Base-by-base conservation (phyloP, 1,284 basidiomycete genomes). In the Trametes hirsuta region DNA sequence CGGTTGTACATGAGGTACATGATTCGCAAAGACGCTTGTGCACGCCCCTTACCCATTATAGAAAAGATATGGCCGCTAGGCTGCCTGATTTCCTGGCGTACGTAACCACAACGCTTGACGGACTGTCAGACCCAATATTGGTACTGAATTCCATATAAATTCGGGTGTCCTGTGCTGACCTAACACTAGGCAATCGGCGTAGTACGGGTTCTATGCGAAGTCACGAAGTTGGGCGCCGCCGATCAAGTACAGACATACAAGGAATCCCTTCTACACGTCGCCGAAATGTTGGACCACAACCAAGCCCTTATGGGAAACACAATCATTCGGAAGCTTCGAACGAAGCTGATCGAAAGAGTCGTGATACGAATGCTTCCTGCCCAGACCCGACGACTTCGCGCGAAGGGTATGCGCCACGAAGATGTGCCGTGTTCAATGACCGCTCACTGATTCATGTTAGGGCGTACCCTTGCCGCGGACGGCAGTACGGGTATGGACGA, bases 1-100 rank as follows among this genome's bases (percentile, higher is more conserved):
- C 81, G 86, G 42, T 76, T 94, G 11, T 95, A 93, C 66, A 86
- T 84, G 74, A 88, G 93, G 92, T 92, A 71, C 39, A 77, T 45
- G 14, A 6, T 6, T 51, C 15, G 15, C 47, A 12, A 53, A 25
- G 5, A 34, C 49, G 18, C 10, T 30, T 4, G 9, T 12, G 8
- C 48, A 2, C 11, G 18, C 14, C 56, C 55, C 53, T 64, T 48
- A 61, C 65, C 48, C 62, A 12, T 45, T 58, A 44, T 66, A 93
- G 91, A 71, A 86, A 86, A 68, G 91, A 94, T 67, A 82, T 81
- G 47, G 72, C 72, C 15, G 63, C 72, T n/a, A 77, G 76, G 34
- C 80, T 90, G 41, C 69, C 75, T 6, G 65, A 67, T 0, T 91
- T 91, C 69, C 68, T 91, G 22, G 66, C 73, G 9, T 84, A 80